Evolutionary conservation across 768 basidiomycete species (phyloP).

Genomic region (Solioccasus polychromus): DNA sequence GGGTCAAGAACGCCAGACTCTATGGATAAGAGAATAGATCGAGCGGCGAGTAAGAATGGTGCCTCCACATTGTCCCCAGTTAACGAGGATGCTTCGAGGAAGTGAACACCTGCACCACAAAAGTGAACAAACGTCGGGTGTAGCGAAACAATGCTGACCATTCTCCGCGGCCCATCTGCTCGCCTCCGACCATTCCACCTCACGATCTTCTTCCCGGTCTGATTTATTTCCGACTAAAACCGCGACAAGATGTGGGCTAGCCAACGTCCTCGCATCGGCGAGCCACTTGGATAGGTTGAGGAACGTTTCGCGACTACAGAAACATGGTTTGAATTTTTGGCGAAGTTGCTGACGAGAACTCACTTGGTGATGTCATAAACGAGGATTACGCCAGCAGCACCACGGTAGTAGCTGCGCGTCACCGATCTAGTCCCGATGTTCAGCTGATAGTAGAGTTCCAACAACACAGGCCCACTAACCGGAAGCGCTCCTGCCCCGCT

Average conservation of each 20-base stretch:
- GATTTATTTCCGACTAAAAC: constrained; percentile 95
- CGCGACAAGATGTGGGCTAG: constrained; percentile 85
- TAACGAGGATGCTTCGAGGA: constrained; percentile 89
- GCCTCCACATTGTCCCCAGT: constrained; percentile 93
- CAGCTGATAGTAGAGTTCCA: constrained; percentile 8
- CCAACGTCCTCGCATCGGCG: constrained; percentile 88
- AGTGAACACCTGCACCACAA: constrained; percentile 72
- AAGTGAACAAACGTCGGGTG: not conserved
- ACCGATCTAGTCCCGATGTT: constrained; percentile 58
- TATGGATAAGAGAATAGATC: constrained; percentile 85
- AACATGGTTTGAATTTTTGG: constrained; percentile 4
- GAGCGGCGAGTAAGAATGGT: constrained; percentile 84
- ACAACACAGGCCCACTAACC: constrained; percentile 43
- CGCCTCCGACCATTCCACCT: constrained; percentile 95
- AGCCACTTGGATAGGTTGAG: constrained; percentile 84
- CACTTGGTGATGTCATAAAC: constrained; percentile 94
- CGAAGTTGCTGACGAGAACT: constrained; percentile 15
- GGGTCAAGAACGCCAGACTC: constrained; percentile 91
- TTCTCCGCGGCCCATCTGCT: constrained; percentile 96
- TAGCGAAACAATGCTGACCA: constrained; percentile 45
- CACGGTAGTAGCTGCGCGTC: constrained; percentile 94
- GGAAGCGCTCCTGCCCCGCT: constrained; percentile 93
- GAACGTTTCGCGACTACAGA: constrained; percentile 80
- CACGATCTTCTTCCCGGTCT: constrained; percentile 90
- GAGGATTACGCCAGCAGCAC: constrained; percentile 87